Evolutionary conservation across 2,329 filamentous ascomycete species (phyloP).

Genomic region (Aspergillus ustus): DNA sequence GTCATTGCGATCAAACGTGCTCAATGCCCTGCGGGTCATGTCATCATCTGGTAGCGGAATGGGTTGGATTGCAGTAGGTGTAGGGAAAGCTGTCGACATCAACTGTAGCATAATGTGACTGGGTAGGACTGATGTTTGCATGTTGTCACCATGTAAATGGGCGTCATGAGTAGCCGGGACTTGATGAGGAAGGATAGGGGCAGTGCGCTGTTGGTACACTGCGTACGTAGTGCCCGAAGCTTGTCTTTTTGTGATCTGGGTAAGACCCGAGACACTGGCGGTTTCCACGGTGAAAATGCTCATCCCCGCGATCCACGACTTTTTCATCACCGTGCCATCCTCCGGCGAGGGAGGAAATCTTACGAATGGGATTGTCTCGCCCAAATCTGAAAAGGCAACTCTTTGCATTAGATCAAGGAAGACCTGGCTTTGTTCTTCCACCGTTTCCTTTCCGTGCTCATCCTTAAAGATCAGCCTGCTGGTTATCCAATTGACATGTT

Average conservation of each 20-base stretch:
- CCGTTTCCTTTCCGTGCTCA: constrained; percentile 70
- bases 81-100: constrained; percentile 49
- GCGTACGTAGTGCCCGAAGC: constrained; percentile 56
- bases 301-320: constrained; percentile 57
- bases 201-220: constrained; percentile 53
- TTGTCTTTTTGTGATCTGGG: constrained; percentile 56
- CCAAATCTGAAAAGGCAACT: constrained; percentile 81
- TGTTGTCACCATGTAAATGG: constrained; percentile 44
- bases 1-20: constrained; percentile 81
- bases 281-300: constrained; percentile 58
- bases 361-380: constrained; percentile 62
- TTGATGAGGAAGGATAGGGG: constrained; percentile 51
- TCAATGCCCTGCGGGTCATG: constrained; percentile 73
- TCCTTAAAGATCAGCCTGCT: constrained; percentile 81
- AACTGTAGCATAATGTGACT: constrained; percentile 53
- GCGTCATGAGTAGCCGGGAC: constrained; percentile 45
- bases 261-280: constrained; percentile 50
- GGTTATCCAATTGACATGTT: constrained; percentile 87
- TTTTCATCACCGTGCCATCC: constrained; percentile 49
- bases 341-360: constrained; percentile 46
- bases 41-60: constrained; percentile 78
- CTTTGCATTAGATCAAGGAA: constrained; percentile 95
- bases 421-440: constrained; percentile 91
- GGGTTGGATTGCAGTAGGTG: constrained; percentile 62
- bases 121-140: constrained; percentile 49